Evolutionary conservation across 139 green algal species (phyloP).

Genomic region (Closterium sp.): DNA sequence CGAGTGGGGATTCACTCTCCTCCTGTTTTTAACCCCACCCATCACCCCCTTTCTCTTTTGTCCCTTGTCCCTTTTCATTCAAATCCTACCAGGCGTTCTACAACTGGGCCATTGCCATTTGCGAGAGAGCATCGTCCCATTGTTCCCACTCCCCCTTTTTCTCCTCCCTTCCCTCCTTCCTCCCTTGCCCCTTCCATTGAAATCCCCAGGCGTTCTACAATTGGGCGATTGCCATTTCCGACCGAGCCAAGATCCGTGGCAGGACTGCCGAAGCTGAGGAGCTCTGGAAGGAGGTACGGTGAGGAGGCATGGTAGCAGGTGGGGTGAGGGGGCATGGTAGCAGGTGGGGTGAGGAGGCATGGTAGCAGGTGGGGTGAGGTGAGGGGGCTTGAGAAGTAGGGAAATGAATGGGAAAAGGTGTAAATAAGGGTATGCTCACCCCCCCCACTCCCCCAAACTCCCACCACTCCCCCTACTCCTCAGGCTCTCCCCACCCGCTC

Average conservation of each 20-base stretch:
- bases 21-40: too few relatives aligned
- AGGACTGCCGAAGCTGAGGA: conserved; percentile 38
- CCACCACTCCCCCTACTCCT: too few relatives aligned
- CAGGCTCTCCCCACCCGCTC: too few relatives aligned
- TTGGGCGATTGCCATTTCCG: conserved; percentile 51
- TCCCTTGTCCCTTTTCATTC: too few relatives aligned
- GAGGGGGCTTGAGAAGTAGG: too few relatives aligned
- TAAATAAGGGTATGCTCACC: too few relatives aligned
- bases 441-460: too few relatives aligned
- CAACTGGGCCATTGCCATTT: conserved; percentile 50
- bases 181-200: not conserved
- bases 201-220: conserved; percentile 48
- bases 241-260: conserved; percentile 51
- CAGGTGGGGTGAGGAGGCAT: not conserved
- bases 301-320: not conserved
- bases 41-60: too few relatives aligned
- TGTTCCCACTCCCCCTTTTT: too few relatives aligned
- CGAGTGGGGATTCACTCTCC: too few relatives aligned
- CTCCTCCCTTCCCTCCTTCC: not conserved
- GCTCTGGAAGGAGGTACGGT: conserved; percentile 42
- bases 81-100: conserved; percentile 26
- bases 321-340: too few relatives aligned
- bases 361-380: not conserved
- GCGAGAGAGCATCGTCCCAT: not conserved
- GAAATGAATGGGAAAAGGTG: too few relatives aligned